Percentiles rank a stretch among this genome's conserved stretches.
Conservation (phyloP, 257 asterid species). For the Phtheirospermum japonicum region DNA sequence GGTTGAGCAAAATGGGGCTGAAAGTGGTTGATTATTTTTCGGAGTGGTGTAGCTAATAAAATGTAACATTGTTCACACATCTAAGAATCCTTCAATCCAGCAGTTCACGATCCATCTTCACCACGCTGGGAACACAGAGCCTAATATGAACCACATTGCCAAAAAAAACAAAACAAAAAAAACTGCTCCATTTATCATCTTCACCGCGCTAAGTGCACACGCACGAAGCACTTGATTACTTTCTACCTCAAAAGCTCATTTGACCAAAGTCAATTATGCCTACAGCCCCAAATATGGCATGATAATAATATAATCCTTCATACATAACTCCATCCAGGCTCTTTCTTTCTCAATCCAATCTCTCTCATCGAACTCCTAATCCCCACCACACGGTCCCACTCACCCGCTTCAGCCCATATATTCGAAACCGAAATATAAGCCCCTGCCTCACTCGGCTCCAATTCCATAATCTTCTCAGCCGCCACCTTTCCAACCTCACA, state of each 20-base stretch:
- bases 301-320: conserved; percentile 25
- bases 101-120: not conserved
- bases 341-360: conserved; percentile 42
- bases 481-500: conserved; percentile 56
- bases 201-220: not conserved
- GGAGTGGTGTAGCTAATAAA: no score
- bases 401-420: conserved; percentile 69
- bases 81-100: not conserved
- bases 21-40: no score
- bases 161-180: no score
- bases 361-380: conserved; percentile 52
- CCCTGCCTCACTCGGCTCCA: conserved; percentile 56
- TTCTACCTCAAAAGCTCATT: not conserved
- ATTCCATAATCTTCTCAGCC: conserved; percentile 55
- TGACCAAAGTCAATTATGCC: not conserved
- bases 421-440: conserved; percentile 58
- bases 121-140: not conserved
- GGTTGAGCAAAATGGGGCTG: no score
- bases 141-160: not conserved
- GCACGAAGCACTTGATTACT: not conserved
- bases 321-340: conserved; percentile 73
- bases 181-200: not conserved
- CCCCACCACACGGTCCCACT: conserved; percentile 61
- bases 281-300: not conserved
- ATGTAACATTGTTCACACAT: not conserved